These are phyloP conservation scores for Cyclotella atomus DNA, from an alignment of 108 stramenopile species.

Conservation along the genomic window DNA sequence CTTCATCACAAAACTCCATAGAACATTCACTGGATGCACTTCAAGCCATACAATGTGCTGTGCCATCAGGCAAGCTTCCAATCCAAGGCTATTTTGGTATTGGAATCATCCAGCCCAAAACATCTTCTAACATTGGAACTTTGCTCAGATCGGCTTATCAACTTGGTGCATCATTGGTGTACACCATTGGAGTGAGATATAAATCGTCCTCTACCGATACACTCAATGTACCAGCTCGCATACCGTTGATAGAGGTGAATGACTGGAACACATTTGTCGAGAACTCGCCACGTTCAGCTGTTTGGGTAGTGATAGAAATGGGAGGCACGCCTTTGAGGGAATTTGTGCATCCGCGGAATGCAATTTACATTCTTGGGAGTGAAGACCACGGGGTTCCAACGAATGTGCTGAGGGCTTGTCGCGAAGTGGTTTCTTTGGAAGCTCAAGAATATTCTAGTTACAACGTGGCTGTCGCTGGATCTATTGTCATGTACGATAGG, in stretches of 20 bases:
- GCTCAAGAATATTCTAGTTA: constrained; percentile 44
- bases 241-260: constrained; percentile 45
- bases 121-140: constrained; percentile 37
- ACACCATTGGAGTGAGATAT: constrained; percentile 54
- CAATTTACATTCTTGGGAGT: constrained; percentile 50
- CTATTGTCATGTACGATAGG: constrained; percentile 56
- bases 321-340: constrained; percentile 44
- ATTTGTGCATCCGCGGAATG: constrained; percentile 49
- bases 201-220: constrained; percentile 38
- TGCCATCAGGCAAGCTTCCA: constrained; percentile 21
- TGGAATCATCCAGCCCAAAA: constrained; percentile 46
- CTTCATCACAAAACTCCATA: neutral
- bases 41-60: constrained; percentile 17
- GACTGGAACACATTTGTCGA: constrained; percentile 50
- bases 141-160: constrained; percentile 43
- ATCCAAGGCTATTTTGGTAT: constrained; percentile 50
- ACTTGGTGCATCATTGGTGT: constrained; percentile 49
- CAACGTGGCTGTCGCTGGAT: constrained; percentile 59
- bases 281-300: constrained; percentile 30
- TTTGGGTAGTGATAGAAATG: constrained; percentile 58
- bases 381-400: constrained; percentile 56
- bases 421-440: constrained; percentile 53
- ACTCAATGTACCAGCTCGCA: constrained; percentile 34
- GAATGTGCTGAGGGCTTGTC: constrained; percentile 35
- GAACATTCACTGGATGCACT: constrained; percentile 40